phyloP scores from a whole-genome alignment of 495 filamentous ascomycete species.

The Aspergillus heteromorphus region DNA sequence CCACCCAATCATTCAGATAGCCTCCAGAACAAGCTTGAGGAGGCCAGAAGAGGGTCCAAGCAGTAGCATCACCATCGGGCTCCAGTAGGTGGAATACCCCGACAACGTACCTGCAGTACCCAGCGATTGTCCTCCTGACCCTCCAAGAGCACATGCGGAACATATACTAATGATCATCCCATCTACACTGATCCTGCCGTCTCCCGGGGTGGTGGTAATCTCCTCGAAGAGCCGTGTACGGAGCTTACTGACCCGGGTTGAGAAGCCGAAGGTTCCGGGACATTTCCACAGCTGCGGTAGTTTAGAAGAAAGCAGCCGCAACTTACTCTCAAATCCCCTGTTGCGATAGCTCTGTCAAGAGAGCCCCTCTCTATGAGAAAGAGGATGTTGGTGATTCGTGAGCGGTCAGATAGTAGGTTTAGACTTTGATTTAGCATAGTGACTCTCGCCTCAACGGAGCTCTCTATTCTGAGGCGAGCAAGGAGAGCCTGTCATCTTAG shows the following conservation, averaged over 20 bases:
- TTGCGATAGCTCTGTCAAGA: neutral
- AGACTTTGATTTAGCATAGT: neutral
- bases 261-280: neutral
- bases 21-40: neutral
- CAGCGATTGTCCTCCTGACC: neutral
- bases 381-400: neutral
- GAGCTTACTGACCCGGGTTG: neutral
- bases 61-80: neutral
- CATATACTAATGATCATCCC: neutral
- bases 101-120: neutral
- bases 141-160: neutral
- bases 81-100: neutral
- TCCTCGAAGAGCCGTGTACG: neutral
- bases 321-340: too few relatives aligned
- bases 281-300: neutral
- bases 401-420: neutral
- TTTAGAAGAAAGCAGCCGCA: neutral
- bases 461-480: neutral
- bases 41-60: neutral
- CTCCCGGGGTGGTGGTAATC: neutral
- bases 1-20: neutral
- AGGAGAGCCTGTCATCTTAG: neutral
- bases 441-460: neutral
- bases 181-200: neutral
- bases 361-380: neutral